These are phyloP conservation scores for Fusarium armeniacum DNA, from an alignment of 2,329 filamentous ascomycete species.

Conservation along the genomic window DNA sequence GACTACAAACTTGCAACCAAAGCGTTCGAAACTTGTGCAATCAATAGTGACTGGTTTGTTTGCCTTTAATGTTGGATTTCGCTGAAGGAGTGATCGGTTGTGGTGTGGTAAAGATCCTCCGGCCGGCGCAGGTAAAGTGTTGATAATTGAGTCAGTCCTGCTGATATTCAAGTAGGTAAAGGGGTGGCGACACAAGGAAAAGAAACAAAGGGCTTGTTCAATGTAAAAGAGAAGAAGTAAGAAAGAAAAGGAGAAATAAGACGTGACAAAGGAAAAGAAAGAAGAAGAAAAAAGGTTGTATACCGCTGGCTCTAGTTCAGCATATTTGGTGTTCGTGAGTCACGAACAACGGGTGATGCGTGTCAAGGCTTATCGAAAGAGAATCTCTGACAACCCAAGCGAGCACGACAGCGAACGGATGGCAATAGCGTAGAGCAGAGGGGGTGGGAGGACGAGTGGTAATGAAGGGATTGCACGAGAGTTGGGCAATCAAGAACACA, in stretches of 20 bases:
- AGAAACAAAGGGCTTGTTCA: constrained; percentile 28
- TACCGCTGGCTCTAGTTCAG: constrained; percentile 41
- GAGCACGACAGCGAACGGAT: constrained; percentile 44
- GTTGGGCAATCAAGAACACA: constrained; percentile 42
- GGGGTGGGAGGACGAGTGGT: constrained; percentile 46
- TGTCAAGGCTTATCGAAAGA: constrained; percentile 38
- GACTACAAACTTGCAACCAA: constrained; percentile 9
- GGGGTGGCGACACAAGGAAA: constrained; percentile 38
- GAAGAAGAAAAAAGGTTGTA: constrained; percentile 39
- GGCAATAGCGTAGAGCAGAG: constrained; percentile 14
- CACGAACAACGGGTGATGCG: constrained; percentile 44
- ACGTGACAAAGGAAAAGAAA: constrained; percentile 41
- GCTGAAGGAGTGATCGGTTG: constrained; percentile 26
- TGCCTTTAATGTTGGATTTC: constrained; percentile 20
- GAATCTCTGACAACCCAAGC: constrained; percentile 30
- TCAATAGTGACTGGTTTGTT: constrained; percentile 18
- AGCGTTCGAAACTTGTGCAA: constrained; percentile 1
- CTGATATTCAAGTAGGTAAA: constrained; percentile 43
- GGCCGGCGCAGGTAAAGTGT: constrained; percentile 40
- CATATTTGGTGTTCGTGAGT: constrained; percentile 49
- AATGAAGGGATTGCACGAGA: constrained; percentile 44
- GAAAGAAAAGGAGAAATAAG: constrained; percentile 21
- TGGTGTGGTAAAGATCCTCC: constrained; percentile 26
- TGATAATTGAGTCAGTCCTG: constrained; percentile 46
- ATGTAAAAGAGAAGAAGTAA: constrained; percentile 17